Evolutionary conservation across 2,329 filamentous ascomycete genomes (phyloP).

Genomic region (Verticillium zaregamsianum): DNA sequence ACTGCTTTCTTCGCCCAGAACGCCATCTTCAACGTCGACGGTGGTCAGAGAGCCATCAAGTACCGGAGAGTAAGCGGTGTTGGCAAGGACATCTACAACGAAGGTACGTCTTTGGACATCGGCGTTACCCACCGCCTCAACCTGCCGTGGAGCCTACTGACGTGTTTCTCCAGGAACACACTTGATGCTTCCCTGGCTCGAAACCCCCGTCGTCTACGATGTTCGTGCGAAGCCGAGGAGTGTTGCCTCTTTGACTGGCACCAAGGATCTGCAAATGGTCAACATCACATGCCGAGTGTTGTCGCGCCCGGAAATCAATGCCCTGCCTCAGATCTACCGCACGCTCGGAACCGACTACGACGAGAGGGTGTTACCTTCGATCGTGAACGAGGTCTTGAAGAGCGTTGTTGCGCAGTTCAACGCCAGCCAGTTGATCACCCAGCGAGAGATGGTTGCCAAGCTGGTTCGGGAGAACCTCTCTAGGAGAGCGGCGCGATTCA

Average conservation of each 20-base stretch:
- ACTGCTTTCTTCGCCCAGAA: slow-evolving; percentile 51
- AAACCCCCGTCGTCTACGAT: slow-evolving; percentile 94
- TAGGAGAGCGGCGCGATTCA: slow-evolving; percentile 87
- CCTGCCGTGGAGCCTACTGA: neutral
- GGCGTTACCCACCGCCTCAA: too few relatives aligned
- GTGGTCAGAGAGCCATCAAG: slow-evolving; percentile 98
- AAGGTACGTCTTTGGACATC: slow-evolving; percentile 58
- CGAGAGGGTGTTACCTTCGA: slow-evolving; percentile 92
- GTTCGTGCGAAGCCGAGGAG: slow-evolving; percentile 97
- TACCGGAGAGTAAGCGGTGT: slow-evolving; percentile 92
- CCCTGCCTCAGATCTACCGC: slow-evolving; percentile 93
- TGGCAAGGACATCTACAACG: slow-evolving; percentile 89
- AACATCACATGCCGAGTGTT: slow-evolving; percentile 99
- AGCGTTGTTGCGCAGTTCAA: slow-evolving; percentile 99
- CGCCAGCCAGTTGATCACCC: slow-evolving; percentile 94
- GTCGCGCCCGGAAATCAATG: slow-evolving; percentile 80
- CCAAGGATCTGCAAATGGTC: slow-evolving; percentile 99
- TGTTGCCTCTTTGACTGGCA: slow-evolving; percentile 93
- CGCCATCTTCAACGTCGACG: slow-evolving; percentile 79
- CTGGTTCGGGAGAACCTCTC: slow-evolving; percentile 92
- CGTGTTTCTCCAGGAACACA: slow-evolving; percentile 66
- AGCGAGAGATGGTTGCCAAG: slow-evolving; percentile 92
- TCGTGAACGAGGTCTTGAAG: slow-evolving; percentile 98
- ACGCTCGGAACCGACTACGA: slow-evolving; percentile 95
- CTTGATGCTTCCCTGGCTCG: slow-evolving; percentile 91